Evolutionary conservation across 1,139 yeast genomes (phyloP), one percentile per base, ranked within the genome.

Genomic region (Yamadazyma songkhlaensis): DNA sequence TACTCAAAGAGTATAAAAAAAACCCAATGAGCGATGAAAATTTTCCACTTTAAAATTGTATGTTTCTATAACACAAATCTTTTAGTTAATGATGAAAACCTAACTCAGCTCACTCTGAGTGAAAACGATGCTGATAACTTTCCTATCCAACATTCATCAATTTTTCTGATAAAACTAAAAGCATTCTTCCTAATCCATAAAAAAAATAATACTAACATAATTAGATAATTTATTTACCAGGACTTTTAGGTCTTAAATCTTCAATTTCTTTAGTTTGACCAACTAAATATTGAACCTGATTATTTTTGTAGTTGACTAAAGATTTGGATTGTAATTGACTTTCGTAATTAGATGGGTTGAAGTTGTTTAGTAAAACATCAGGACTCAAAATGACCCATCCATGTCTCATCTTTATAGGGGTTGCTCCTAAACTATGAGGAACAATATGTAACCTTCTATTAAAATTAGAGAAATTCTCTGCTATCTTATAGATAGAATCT

Each of bases 341-440:
- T 36, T 59, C 60, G 49, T 67, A 71, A 20, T 46, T 49, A 5
- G 34, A 40, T 1, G 72, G 68, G 37, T 57, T 54, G 43, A 90
- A 87, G 55, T 87, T 87, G 54, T 87, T 77, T 26, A 86, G 54
- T 46, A 85, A 58, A 3, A 84, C 78, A 59, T 89, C 96, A 0
- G 97, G 97, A 46, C 92, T 77, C 74, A 86, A 70, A 11, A 88
- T 75, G 3, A 88, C 95, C 97, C 97, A 90, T 2, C 97, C 97
- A 2, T 81, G 82, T 49, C 97, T 77, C 44, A 81, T 63, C 41
- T 77, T 74, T 3, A 88, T 83, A 31, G 70, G 68, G 35, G 74
- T 65, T 44, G 65, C 64, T 0, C 89, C 90, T 2, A 82, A 72
- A 46, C 74, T 64, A 6, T 83, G 74, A 0, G 96, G 96, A 21